Percentiles rank a stretch among this genome's conserved stretches.
Evolutionary conservation across 352 stramenopile species (phyloP).

Genomic region (Peronosclerospora sorghi): DNA sequence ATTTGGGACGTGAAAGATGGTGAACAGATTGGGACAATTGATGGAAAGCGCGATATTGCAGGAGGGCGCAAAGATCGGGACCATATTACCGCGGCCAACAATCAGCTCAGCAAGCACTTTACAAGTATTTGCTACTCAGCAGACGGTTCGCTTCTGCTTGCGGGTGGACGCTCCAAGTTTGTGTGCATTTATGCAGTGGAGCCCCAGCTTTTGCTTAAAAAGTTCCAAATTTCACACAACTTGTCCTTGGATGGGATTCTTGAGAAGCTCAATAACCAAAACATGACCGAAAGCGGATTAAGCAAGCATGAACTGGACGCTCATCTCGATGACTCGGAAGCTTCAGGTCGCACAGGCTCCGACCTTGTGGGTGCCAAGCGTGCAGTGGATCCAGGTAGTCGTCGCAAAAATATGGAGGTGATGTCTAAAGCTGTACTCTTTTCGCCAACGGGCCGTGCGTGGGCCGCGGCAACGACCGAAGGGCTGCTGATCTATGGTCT

Average conservation of each 20-base stretch:
- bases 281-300: conserved; percentile 67
- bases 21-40: conserved; percentile 92
- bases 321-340: conserved; percentile 33
- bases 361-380: conserved; percentile 73
- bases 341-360: conserved; percentile 17
- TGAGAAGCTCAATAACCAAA: conserved; percentile 90
- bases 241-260: conserved; percentile 92
- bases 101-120: conserved; percentile 95
- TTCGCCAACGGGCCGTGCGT: conserved; percentile 94
- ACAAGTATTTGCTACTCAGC: conserved; percentile 98
- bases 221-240: conserved; percentile 99
- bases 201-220: conserved; percentile 94
- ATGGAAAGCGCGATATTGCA: conserved; percentile 93
- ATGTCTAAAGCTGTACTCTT: conserved; percentile 91
- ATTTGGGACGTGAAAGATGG: conserved; percentile 97
- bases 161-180: conserved; percentile 96
- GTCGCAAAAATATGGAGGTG: conserved; percentile 78
- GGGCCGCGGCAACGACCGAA: conserved; percentile 94
- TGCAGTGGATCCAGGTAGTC: conserved; percentile 88
- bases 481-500: conserved; percentile 96
- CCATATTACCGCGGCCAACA: conserved; percentile 78
- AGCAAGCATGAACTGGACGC: conserved; percentile 67
- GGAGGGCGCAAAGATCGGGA: conserved; percentile 83
- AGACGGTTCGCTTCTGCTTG: conserved; percentile 95
- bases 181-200: conserved; percentile 98